Conservation (phyloP, 768 basidiomycete species). For the Pulveroboletus ravenelii region DNA sequence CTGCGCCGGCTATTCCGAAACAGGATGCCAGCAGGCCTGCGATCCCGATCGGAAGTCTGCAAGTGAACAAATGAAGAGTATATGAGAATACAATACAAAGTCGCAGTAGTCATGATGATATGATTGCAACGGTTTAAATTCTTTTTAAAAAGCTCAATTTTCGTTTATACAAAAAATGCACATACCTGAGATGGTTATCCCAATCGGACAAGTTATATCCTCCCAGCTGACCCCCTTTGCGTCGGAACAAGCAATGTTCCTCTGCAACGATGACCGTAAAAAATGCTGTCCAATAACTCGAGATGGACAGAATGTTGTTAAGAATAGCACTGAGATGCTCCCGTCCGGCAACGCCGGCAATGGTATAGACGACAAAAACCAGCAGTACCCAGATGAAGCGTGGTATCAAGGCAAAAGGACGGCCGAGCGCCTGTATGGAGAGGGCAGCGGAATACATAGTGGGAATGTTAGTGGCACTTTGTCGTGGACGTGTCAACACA, state of each 20-base stretch:
- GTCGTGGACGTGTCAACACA: not conserved
- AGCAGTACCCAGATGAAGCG: constrained; percentile 44
- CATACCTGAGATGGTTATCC: constrained; percentile 37
- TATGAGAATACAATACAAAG: no score
- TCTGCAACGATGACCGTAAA: constrained; percentile 43
- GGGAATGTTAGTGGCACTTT: constrained; percentile 38
- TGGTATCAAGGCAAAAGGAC: constrained; percentile 39
- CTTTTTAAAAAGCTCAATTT: no score
- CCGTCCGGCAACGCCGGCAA: constrained; percentile 38
- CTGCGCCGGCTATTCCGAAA: constrained; percentile 45
- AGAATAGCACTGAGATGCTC: constrained; percentile 42
- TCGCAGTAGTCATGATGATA: not conserved
- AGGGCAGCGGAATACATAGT: constrained; percentile 46
- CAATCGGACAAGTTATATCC: constrained; percentile 51
- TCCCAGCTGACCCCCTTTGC: constrained; percentile 35
- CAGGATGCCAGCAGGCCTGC: constrained; percentile 45
- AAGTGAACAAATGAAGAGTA: not conserved
- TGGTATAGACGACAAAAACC: constrained; percentile 35
- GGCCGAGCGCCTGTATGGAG: constrained; percentile 42
- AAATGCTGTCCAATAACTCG: constrained; percentile 45
- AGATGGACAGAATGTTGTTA: constrained; percentile 38
- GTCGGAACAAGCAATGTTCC: constrained; percentile 44
- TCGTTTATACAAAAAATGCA: not conserved
- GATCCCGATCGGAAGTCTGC: constrained; percentile 43
- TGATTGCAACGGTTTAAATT: not conserved